Conservation (phyloP, 192 early-diverging fungal genomes). For the Linnemannia hyalina region DNA sequence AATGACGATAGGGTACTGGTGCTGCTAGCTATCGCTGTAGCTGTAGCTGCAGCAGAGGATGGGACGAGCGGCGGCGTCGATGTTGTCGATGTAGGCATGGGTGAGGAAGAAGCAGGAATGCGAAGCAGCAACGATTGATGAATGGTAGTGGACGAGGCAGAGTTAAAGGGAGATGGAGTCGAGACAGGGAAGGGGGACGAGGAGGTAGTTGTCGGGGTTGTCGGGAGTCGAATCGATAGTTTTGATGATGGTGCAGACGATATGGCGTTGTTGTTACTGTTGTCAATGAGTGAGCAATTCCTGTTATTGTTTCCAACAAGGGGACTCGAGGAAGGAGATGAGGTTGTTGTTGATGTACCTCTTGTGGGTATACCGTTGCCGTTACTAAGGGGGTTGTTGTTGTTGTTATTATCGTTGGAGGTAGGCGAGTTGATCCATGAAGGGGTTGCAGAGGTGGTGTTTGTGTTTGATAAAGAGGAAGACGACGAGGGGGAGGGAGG, state of each 20-base stretch:
- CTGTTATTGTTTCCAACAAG: not conserved
- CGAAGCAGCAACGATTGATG: not conserved
- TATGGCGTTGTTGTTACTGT: not conserved
- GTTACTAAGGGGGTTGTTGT: not conserved
- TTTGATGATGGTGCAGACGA: not conserved
- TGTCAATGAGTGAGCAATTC: not conserved
- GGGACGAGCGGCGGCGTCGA: not conserved
- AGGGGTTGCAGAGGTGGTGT: not conserved
- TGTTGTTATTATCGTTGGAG: not conserved
- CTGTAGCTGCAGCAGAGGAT: not conserved
- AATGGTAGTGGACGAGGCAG: not conserved
- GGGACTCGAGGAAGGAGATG: not conserved
- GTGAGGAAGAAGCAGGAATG: not conserved
- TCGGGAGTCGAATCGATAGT: not conserved
- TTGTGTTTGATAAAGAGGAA: not conserved
- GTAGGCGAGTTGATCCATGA: not conserved
- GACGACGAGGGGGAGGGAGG: not conserved
- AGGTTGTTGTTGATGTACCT: not conserved
- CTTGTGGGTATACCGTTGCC: not conserved
- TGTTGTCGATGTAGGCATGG: not conserved
- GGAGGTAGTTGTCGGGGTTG: not conserved
- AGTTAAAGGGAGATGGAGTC: not conserved
- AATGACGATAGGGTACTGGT: not conserved
- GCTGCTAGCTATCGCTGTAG: not conserved
- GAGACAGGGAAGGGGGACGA: not conserved